A percentile compares a stretch with the other conserved stretches of the same genome.
Evolutionary conservation across 192 early-diverging fungal species (phyloP).

Genomic region (Backusella macrospora): DNA sequence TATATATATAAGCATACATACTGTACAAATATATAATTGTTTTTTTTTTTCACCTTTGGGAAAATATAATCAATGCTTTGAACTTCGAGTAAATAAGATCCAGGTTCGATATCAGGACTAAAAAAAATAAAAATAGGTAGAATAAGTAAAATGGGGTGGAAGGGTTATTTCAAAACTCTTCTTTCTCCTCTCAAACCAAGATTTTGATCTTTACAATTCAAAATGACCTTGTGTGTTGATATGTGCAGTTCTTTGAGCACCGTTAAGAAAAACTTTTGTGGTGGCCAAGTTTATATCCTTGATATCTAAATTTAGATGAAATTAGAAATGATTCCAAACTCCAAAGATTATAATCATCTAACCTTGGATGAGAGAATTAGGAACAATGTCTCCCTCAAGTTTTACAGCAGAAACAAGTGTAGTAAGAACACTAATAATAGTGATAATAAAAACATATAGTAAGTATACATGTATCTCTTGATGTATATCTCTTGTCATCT

Average conservation of each 20-base stretch:
- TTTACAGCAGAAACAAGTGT: constrained; percentile 1
- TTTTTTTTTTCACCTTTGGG: constrained; percentile 45
- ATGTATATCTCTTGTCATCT: background rate
- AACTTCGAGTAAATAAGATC: constrained; percentile 58
- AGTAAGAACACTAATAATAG: background rate
- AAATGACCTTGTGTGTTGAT: constrained; percentile 12
- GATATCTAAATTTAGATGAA: constrained; percentile 1
- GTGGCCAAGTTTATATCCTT: background rate
- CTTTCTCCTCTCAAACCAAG: too few relatives aligned
- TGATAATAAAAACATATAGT: background rate
- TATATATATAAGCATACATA: background rate
- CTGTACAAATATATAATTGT: background rate
- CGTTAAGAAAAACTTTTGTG: constrained; percentile 19
- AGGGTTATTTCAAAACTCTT: too few relatives aligned
- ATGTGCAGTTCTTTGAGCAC: constrained; percentile 6
- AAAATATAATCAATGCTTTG: constrained; percentile 54
- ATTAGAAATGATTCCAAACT: background rate
- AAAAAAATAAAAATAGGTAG: background rate
- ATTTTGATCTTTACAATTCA: constrained; percentile 5
- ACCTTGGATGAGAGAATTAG: constrained; percentile 15
- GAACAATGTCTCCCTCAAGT: constrained; percentile 12
- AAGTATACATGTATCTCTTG: background rate
- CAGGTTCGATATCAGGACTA: constrained; percentile 50
- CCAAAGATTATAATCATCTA: background rate
- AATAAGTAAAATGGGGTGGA: background rate